phyloP scores from a whole-genome alignment of 306 rosid genomes.

The Mimosa bimucronata region DNA sequence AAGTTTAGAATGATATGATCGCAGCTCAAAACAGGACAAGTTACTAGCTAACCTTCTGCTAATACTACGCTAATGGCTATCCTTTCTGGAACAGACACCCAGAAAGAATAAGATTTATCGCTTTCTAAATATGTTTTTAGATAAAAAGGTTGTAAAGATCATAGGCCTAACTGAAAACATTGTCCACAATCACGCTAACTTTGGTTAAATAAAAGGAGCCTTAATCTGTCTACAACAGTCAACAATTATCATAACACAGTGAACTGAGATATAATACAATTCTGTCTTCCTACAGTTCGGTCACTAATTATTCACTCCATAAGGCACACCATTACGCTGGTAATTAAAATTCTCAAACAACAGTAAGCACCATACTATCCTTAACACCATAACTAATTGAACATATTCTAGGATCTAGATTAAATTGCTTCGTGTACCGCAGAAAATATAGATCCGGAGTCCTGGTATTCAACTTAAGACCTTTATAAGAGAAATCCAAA shows the following conservation, averaged over 20 bases:
- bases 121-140: not conserved
- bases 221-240: not conserved
- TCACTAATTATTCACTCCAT: not conserved
- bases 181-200: not conserved
- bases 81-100: not conserved
- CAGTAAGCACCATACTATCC: not conserved
- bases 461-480: no score
- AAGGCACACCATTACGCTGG: not conserved
- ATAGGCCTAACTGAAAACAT: not conserved
- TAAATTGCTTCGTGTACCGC: no score
- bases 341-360: not conserved
- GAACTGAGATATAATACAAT: not conserved
- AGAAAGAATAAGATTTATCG: not conserved
- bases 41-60: not conserved
- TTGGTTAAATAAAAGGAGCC: not conserved
- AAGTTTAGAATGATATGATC: conserved; percentile 32
- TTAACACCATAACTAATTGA: not conserved
- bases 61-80: not conserved
- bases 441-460: no score
- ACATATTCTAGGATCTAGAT: no score
- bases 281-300: not conserved
- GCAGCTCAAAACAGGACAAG: conserved; percentile 19
- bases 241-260: not conserved
- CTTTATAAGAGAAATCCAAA: no score
- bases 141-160: not conserved